Percentiles rank a stretch among this genome's conserved stretches.
phyloP scores from a whole-genome alignment of 2,329 filamentous ascomycete species.

The Alternaria arborescens region DNA sequence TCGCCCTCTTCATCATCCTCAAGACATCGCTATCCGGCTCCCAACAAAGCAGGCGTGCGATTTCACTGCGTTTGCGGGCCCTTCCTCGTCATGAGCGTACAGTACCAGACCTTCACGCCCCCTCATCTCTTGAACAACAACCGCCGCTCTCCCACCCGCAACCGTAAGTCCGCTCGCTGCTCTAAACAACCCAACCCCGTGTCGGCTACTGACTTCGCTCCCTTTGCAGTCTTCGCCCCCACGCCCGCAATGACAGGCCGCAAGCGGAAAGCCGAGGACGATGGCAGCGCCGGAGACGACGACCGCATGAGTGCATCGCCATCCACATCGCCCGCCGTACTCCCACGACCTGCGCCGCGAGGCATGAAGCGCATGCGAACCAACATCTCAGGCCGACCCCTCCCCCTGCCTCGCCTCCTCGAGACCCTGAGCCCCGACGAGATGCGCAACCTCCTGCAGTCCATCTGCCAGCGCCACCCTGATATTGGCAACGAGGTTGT shows the following conservation, averaged over 20 bases:
- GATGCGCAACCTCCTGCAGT: conserved; percentile 84
- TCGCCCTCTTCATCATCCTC: conserved; percentile 4
- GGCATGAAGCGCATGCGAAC: conserved; percentile 67
- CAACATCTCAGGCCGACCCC: conserved; percentile 73
- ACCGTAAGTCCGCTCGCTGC: conserved; percentile 59
- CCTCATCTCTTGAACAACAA: conserved; percentile 66
- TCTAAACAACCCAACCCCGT: conserved; percentile 14
- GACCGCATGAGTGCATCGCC: conserved; percentile 94
- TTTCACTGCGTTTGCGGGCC: conserved; percentile 32
- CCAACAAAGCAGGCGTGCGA: conserved; percentile 23
- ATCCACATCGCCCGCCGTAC: conserved; percentile 78
- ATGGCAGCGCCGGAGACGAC: conserved; percentile 65
- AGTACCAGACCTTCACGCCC: conserved; percentile 66
- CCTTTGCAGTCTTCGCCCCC: conserved; percentile 45
- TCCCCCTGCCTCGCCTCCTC: conserved; percentile 78
- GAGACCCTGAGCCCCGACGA: conserved; percentile 90
- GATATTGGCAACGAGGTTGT: conserved; percentile 86
- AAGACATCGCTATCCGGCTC: conserved; percentile 4
- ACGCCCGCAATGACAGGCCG: conserved; percentile 58
- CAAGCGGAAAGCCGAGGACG: conserved; percentile 90
- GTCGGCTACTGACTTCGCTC: conserved; percentile 19
- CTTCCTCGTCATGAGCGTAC: conserved; percentile 65
- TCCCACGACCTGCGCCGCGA: conserved; percentile 70
- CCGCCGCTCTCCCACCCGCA: conserved; percentile 67
- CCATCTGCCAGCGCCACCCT: conserved; percentile 89